These are phyloP conservation scores for Trichoderma pleuroti DNA, from an alignment of 2,329 filamentous ascomycete species.

Conservation along the genomic window DNA sequence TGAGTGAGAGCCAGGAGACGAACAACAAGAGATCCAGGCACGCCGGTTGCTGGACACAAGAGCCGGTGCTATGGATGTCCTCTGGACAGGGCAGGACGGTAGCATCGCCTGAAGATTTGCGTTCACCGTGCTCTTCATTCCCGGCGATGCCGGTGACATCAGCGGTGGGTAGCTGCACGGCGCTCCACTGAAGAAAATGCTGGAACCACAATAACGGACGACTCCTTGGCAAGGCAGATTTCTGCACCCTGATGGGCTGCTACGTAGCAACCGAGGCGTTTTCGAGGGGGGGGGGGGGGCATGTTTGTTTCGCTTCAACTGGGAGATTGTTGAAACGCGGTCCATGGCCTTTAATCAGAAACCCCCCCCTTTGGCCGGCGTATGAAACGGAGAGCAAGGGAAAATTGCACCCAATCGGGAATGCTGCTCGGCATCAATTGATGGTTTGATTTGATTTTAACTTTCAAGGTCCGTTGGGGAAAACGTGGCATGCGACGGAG, in stretches of 20 bases:
- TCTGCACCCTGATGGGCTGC: slow-evolving; percentile 11
- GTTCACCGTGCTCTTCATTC: slow-evolving; percentile 3
- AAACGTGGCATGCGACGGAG: slow-evolving; percentile 5
- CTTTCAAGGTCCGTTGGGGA: not conserved
- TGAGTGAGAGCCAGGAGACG: not conserved
- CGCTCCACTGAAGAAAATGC: slow-evolving; percentile 1
- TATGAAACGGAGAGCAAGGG: not conserved
- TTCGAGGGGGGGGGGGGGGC: not conserved
- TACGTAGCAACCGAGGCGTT: slow-evolving; percentile 12
- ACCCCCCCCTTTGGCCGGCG: not conserved
- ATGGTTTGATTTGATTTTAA: not conserved
- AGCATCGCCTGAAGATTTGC: not conserved
- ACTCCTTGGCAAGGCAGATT: slow-evolving; percentile 16
- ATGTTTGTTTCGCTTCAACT: not conserved
- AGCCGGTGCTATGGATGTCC: slow-evolving; percentile 9
- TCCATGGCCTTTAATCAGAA: slow-evolving; percentile 5
- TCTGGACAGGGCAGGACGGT: not conserved
- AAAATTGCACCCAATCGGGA: slow-evolving; percentile 1
- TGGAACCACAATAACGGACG: not conserved
- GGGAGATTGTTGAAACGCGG: not conserved
- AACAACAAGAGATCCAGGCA: not conserved
- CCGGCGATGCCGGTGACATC: slow-evolving; percentile 14
- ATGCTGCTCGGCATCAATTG: not conserved
- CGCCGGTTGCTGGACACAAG: not conserved
- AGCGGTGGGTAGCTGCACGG: slow-evolving; percentile 3